Conservation (phyloP, 2,329 filamentous ascomycete genomes). For the Exophiala mesophila region DNA sequence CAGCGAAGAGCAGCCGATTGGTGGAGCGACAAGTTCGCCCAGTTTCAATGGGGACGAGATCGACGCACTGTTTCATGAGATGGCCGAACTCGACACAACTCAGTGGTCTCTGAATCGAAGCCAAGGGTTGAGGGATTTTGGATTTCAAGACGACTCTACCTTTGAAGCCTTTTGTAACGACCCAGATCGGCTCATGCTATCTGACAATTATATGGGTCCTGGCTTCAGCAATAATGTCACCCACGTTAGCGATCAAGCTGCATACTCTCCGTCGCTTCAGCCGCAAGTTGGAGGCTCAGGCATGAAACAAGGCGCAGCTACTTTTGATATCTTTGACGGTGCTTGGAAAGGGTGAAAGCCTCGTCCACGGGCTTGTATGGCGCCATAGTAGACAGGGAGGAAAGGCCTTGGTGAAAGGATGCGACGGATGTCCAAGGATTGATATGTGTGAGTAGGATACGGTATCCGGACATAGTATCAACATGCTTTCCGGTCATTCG, state of each 20-base stretch:
- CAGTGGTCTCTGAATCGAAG: slow-evolving; percentile 41
- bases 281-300: background rate
- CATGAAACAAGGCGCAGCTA: background rate
- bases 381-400: too few species aligned
- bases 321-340: background rate
- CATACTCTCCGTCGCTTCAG: background rate
- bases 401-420: too few species aligned
- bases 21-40: slow-evolving; percentile 18
- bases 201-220: slow-evolving; percentile 13
- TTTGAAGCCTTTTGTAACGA: slow-evolving; percentile 44
- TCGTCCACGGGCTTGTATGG: too few species aligned
- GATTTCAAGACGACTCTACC: slow-evolving; percentile 40
- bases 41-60: slow-evolving; percentile 32
- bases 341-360: background rate
- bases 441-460: too few species aligned
- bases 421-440: too few species aligned
- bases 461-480: too few species aligned
- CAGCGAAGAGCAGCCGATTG: background rate
- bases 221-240: slow-evolving; percentile 5
- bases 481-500: too few species aligned
- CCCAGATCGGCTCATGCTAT: slow-evolving; percentile 33
- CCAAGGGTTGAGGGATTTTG: slow-evolving; percentile 40
- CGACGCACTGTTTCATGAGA: slow-evolving; percentile 43
- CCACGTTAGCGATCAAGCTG: background rate
- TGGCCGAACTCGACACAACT: slow-evolving; percentile 42